A percentile compares a stretch with the other conserved stretches of the same genome.
Evolutionary conservation across 306 rosid genomes (phyloP).

Genomic region (Vigna unguiculata): DNA sequence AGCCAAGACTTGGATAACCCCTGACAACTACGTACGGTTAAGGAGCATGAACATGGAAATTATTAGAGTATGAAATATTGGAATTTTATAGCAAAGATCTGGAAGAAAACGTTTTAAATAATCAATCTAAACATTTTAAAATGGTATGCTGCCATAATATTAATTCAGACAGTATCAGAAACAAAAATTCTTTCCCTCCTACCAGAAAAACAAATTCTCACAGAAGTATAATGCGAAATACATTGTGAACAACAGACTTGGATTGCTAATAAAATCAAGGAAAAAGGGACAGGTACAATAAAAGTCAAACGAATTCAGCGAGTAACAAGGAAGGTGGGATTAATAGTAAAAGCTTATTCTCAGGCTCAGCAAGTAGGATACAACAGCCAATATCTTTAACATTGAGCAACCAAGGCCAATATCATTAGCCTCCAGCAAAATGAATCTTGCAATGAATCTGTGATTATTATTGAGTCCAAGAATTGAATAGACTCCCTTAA

Average conservation of each 20-base stretch:
- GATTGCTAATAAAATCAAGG: slow-evolving; percentile 17
- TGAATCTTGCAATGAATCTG: slow-evolving; percentile 56
- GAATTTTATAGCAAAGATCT: not conserved
- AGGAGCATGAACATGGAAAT: slow-evolving; percentile 54
- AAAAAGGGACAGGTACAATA: not conserved
- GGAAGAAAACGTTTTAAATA: not conserved
- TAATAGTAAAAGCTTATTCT: slow-evolving; percentile 36
- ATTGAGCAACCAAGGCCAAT: slow-evolving; percentile 61
- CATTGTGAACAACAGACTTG: not conserved
- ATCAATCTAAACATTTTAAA: slow-evolving; percentile 30
- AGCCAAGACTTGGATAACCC: slow-evolving; percentile 49
- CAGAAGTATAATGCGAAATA: slow-evolving; percentile 12
- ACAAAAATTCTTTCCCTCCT: not conserved
- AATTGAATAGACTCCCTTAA: slow-evolving; percentile 39
- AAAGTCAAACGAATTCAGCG: slow-evolving; percentile 10
- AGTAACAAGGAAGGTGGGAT: slow-evolving; percentile 3
- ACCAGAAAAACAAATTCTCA: not conserved
- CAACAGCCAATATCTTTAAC: slow-evolving; percentile 57
- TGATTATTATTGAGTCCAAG: slow-evolving; percentile 58
- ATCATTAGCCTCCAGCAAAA: slow-evolving; percentile 60
- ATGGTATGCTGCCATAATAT: slow-evolving; percentile 28
- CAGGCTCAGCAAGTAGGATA: slow-evolving; percentile 66
- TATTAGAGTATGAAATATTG: slow-evolving; percentile 28
- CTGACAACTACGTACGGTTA: slow-evolving; percentile 58
- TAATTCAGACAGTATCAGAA: slow-evolving; percentile 9